Percentiles rank a stretch among this genome's conserved stretches.
Evolutionary conservation across 352 stramenopile genomes (phyloP).

Genomic region (Phytophthora meadii): DNA sequence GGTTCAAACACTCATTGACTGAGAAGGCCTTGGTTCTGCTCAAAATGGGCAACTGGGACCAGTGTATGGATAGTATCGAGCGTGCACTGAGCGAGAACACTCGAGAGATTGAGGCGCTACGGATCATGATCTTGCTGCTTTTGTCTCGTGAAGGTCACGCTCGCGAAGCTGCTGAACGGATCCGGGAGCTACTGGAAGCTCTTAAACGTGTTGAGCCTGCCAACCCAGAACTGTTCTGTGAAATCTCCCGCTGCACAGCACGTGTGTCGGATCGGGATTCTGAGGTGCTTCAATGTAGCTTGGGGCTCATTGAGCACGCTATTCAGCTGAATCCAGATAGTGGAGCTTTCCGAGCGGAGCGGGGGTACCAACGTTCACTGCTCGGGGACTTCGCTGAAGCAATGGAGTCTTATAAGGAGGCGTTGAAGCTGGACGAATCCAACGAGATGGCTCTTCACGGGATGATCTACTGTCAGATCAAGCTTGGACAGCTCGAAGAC

Average conservation of each 20-base stretch:
- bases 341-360: slow-evolving; percentile 73
- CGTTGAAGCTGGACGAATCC: slow-evolving; percentile 85
- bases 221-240: slow-evolving; percentile 72
- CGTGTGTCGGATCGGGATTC: slow-evolving; percentile 69
- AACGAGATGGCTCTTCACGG: slow-evolving; percentile 91
- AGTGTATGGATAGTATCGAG: slow-evolving; percentile 83
- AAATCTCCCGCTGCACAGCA: slow-evolving; percentile 67
- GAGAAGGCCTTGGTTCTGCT: slow-evolving; percentile 85
- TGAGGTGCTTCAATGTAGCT: slow-evolving; percentile 77
- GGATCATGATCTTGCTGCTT: slow-evolving; percentile 68
- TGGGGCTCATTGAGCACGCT: slow-evolving; percentile 73
- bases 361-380: slow-evolving; percentile 78
- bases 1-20: slow-evolving; percentile 85
- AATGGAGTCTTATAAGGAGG: slow-evolving; percentile 89
- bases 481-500: slow-evolving; percentile 87
- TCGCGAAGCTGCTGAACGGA: slow-evolving; percentile 60
- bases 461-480: slow-evolving; percentile 94
- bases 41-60: slow-evolving; percentile 89
- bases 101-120: slow-evolving; percentile 75
- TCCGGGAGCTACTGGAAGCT: slow-evolving; percentile 69
- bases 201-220: slow-evolving; percentile 76
- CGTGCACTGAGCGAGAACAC: slow-evolving; percentile 70
- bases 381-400: slow-evolving; percentile 81
- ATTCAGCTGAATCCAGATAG: slow-evolving; percentile 67
- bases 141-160: slow-evolving; percentile 69